Percentiles rank a stretch among this genome's conserved stretches.
Evolutionary conservation across 257 asterid genomes (phyloP).

Genomic region (Phtheirospermum japonicum): DNA sequence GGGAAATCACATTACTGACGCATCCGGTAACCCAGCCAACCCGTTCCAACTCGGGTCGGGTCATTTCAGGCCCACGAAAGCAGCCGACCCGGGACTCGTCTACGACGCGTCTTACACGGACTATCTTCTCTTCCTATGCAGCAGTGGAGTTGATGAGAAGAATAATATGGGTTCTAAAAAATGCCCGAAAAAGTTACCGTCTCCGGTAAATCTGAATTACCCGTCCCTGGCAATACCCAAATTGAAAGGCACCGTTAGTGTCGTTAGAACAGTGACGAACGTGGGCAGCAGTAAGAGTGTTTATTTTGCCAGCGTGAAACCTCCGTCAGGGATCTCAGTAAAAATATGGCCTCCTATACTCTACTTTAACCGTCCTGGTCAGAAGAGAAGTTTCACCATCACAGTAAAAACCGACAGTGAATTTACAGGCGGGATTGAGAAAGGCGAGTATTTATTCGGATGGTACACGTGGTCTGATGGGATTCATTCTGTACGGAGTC

Average conservation of each 20-base stretch:
- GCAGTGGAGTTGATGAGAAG: slow-evolving; percentile 28
- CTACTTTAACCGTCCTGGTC: slow-evolving; percentile 42
- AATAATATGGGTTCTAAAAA: slow-evolving; percentile 30
- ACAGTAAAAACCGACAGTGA: slow-evolving; percentile 41
- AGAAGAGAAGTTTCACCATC: slow-evolving; percentile 60
- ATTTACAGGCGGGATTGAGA: slow-evolving; percentile 27
- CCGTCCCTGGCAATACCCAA: slow-evolving; percentile 72
- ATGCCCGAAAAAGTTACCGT: slow-evolving; percentile 47
- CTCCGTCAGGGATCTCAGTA: slow-evolving; percentile 67
- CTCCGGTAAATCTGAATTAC: slow-evolving; percentile 53
- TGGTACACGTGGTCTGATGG: slow-evolving; percentile 65
- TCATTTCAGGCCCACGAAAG: slow-evolving; percentile 79
- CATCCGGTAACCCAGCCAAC: slow-evolving; percentile 62
- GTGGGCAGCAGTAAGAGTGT: slow-evolving; percentile 55
- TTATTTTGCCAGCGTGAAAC: slow-evolving; percentile 50
- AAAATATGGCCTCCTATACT: slow-evolving; percentile 58
- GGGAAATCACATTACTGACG: slow-evolving; percentile 51
- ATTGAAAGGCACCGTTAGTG: slow-evolving; percentile 42
- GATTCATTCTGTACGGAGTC: slow-evolving; percentile 48
- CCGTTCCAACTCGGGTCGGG: slow-evolving; percentile 89
- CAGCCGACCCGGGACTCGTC: slow-evolving; percentile 86
- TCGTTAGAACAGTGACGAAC: slow-evolving; percentile 64
- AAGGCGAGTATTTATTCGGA: slow-evolving; percentile 44
- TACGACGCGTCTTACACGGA: slow-evolving; percentile 78
- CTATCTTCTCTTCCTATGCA: slow-evolving; percentile 69